A percentile compares a stretch with the other conserved stretches of the same genome.
These are phyloP conservation scores for Malassezia cuniculi DNA, from an alignment of 1,284 basidiomycete species.

Conservation along the genomic window DNA sequence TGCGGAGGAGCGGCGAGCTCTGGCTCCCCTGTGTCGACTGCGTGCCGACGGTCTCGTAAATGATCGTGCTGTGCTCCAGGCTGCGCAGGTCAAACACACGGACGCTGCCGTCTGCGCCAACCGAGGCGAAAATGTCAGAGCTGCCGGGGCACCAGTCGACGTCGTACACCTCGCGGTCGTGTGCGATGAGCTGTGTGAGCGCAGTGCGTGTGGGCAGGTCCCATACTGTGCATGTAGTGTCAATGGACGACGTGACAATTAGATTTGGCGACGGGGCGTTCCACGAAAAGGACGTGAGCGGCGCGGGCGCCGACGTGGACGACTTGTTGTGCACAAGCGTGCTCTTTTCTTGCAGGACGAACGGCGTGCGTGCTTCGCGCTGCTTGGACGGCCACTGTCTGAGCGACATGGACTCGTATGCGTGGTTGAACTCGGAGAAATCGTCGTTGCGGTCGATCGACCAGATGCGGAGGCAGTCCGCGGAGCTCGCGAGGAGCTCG, in stretches of 20 bases:
- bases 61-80: constrained; percentile 92
- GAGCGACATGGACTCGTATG: constrained; percentile 22
- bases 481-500: constrained; percentile 40
- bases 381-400: constrained; percentile 19
- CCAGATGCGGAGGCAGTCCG: constrained; percentile 43
- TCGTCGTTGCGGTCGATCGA: constrained; percentile 26
- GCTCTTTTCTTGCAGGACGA: constrained; percentile 37
- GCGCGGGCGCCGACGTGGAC: constrained; percentile 37
- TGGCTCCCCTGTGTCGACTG: constrained; percentile 11
- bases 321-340: constrained; percentile 39
- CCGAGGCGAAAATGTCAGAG: constrained; percentile 93
- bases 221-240: constrained; percentile 52
- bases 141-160: constrained; percentile 97
- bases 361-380: constrained; percentile 15
- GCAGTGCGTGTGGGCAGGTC: constrained; percentile 92
- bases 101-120: constrained; percentile 89
- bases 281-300: constrained; percentile 44
- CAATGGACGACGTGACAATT: constrained; percentile 53
- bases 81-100: constrained; percentile 92
- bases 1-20: constrained; percentile 32
- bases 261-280: constrained; percentile 42
- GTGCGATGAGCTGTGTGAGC: constrained; percentile 75
- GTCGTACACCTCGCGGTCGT: constrained; percentile 94
- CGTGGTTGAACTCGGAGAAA: constrained; percentile 16
- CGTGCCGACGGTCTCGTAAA: constrained; percentile 59